Evolutionary conservation across 805 yeast species (phyloP).

Genomic region (Saccharomycopsis sp.): DNA sequence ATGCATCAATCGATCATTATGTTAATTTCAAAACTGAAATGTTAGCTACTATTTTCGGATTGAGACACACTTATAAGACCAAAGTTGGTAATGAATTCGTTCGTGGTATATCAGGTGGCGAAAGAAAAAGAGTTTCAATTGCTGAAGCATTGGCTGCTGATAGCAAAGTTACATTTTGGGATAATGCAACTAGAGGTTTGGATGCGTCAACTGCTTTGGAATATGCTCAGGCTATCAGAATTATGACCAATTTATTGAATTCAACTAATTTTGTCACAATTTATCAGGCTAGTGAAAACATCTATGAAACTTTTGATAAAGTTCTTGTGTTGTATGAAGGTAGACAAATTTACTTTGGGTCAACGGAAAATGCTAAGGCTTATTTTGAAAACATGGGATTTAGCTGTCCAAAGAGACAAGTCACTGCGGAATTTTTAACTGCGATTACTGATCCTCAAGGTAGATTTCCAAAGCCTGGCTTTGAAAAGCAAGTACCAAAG

Average conservation of each 20-base stretch:
- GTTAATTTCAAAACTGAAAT: conserved; percentile 31
- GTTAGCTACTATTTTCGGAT: conserved; percentile 43
- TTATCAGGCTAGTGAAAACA: conserved; percentile 60
- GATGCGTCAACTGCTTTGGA: conserved; percentile 80
- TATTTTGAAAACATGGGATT: conserved; percentile 57
- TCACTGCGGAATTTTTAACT: conserved; percentile 62
- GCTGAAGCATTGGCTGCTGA: conserved; percentile 66
- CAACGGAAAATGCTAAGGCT: conserved; percentile 42
- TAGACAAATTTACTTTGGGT: conserved; percentile 44
- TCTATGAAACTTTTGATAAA: conserved; percentile 52
- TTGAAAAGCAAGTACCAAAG: conserved; percentile 43
- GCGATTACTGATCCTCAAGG: conserved; percentile 62
- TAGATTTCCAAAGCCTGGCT: conserved; percentile 43
- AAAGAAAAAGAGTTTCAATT: conserved; percentile 74
- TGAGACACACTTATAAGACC: conserved; percentile 52
- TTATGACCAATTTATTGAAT: conserved; percentile 44
- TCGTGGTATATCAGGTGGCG: conserved; percentile 80
- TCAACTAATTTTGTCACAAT: conserved; percentile 59
- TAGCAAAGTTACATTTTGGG: conserved; percentile 61
- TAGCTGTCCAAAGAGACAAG: conserved; percentile 54
- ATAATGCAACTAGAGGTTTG: conserved; percentile 78
- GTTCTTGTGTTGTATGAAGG: conserved; percentile 7
- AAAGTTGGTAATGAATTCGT: conserved; percentile 54
- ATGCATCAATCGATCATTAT: conserved; percentile 33
- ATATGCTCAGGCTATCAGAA: conserved; percentile 57